Base-by-base conservation (phyloP, 352 stramenopile genomes). In the Phytopythium helicoides region DNA sequence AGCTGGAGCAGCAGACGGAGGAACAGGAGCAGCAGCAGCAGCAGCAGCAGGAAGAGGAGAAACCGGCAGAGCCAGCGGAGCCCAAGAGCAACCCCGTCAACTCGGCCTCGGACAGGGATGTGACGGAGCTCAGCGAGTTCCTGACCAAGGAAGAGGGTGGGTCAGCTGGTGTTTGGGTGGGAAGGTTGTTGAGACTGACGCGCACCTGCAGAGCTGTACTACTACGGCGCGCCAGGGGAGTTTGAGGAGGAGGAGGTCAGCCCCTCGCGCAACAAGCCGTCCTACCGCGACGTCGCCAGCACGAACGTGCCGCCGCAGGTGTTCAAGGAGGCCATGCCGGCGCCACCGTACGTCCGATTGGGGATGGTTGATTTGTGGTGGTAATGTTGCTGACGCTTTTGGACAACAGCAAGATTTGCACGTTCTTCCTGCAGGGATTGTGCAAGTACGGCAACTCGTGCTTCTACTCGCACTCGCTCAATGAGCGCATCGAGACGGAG, bases 371-470 rank as follows among this genome's bases (percentile, higher is more conserved):
- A 9, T 42, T 31, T 35, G 12, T 34, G 3, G 25, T 51, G 58
- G 16, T 44, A 9, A 49, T 42, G 1, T 16, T 56, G 25, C 23
- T 37, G 28, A 23, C 28, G 68, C 10, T 50, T 44, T 23, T 16
- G 51, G 0, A 34, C 31, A 28, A 28, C 41, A 93, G 83, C 21
- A 88, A 88, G 66, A 84, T 72, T 26, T 95, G 86, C 51, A 89
- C 76, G 52, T 95, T 88, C 59, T 92, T 86, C 49, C 49, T 93
- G 38, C 83, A 93, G 56, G 86, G 86, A 25, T 39, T 73, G 48
- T 95, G 86, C 33, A 68, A 76, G n/a, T 94, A 91, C 51, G 86
- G 86, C 22, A 62, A 92, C 31, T 74, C 67, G 35, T 95, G 86
- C 65, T 87, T 93, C 39, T 94, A 92, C 58, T 68, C 84, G 47